Evolutionary conservation across 345 rosid species (phyloP), one percentile per base, ranked within the genome.

Genomic region (Arabis alpina): DNA sequence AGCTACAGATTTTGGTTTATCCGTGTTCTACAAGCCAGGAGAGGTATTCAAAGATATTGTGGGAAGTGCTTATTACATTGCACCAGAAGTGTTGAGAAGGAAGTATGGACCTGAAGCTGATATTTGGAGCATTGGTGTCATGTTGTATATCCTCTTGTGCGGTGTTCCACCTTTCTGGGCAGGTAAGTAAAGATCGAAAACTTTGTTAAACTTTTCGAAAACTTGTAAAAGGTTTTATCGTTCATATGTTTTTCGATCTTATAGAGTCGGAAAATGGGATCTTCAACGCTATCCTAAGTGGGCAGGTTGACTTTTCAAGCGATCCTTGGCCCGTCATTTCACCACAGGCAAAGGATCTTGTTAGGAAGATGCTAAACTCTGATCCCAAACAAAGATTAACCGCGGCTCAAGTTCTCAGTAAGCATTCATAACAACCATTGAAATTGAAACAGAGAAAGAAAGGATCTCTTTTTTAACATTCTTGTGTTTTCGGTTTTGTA

Each of bases 161-260:
- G 98, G 98, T 72, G 97, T 90, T 82, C 98, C 98, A 61, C 97
- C 97, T 32, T 93, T 93, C 37, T 93, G 98, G 98, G 97, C 93
- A 27, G 98, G 98, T 86, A 79, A 25, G 67, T 9, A 19, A 30
- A 43, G 40, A 36, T 36, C 3, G 40, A 36, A 36, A 36, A 36
- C 9, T 36, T 36, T 36, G 10, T 36, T 8, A 36, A 36, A 36
- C 2, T 2, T 7, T 36, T 7, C 2, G 10, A 36, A 36, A 36
- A 36, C 10, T 36, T 36, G 40, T 36, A 2, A 36, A 36, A 36
- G 40, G 10, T 36, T 36, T 27, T 2, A 32, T 56, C 54, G 68
- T 54, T 61, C 55, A 27, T 75, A 12, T 40, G 23, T 49, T 28
- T 30, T 41, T 8, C 16, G 1, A 16, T 54, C 9, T 52, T 5